Evolutionary conservation across 1,284 basidiomycete genomes (phyloP).

Genomic region (Thecaphora thlaspeos): DNA sequence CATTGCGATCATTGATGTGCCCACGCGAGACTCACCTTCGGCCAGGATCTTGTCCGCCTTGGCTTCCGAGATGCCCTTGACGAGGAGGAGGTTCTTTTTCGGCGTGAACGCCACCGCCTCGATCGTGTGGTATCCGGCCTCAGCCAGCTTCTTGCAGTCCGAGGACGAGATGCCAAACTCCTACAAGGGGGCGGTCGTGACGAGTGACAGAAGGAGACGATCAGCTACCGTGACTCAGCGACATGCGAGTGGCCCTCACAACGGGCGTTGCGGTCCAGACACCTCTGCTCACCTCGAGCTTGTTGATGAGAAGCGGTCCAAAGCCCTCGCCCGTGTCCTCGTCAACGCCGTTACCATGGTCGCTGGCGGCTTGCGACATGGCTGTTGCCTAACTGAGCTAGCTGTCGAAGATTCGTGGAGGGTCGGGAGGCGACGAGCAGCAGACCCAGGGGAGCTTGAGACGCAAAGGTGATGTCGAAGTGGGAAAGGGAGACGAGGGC

Average conservation of each 20-base stretch:
- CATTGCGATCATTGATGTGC: no score
- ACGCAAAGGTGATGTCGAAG: no score
- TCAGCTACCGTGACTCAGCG: no score
- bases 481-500: no score
- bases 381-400: no score
- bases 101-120: constrained; percentile 96
- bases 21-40: constrained; percentile 68
- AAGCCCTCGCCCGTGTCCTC: constrained; percentile 38
- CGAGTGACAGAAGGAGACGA: no score
- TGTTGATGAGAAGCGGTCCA: constrained; percentile 45
- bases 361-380: constrained; percentile 3
- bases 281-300: constrained; percentile 40
- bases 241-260: no score
- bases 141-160: constrained; percentile 93
- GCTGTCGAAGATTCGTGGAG: no score
- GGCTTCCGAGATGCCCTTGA: constrained; percentile 96
- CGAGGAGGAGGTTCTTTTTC: constrained; percentile 84
- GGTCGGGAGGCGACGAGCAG: no score
- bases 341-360: constrained; percentile 1
- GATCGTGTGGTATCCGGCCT: constrained; percentile 88
- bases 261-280: not conserved
- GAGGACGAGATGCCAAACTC: constrained; percentile 86
- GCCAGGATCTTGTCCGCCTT: constrained; percentile 95
- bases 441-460: no score
- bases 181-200: constrained; percentile 40